phyloP scores from a whole-genome alignment of 768 basidiomycete genomes.

The Pisolithus marmoratus region DNA sequence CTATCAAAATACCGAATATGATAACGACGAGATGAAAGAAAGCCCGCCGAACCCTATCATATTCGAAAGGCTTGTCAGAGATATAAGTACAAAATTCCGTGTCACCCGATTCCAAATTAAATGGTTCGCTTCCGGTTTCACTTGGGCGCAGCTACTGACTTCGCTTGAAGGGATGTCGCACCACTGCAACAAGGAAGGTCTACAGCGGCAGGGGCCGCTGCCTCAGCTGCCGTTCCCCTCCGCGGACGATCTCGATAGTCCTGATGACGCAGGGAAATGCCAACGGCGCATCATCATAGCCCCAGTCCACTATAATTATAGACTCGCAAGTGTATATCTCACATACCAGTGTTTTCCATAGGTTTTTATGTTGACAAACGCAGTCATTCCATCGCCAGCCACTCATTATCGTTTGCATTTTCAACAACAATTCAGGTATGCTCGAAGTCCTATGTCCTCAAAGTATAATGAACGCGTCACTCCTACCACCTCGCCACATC shows the following conservation, averaged over 20 bases:
- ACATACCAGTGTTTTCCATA: not conserved
- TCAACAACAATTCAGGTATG: too few species aligned
- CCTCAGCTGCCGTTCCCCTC: constrained; percentile 71
- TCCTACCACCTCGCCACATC: too few species aligned
- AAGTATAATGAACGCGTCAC: too few species aligned
- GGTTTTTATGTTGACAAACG: not conserved
- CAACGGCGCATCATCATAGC: constrained; percentile 20
- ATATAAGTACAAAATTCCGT: constrained; percentile 86
- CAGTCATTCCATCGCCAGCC: too few species aligned
- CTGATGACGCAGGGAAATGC: constrained; percentile 22
- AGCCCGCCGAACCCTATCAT: constrained; percentile 60
- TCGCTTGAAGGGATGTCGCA: constrained; percentile 51
- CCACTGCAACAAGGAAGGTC: constrained; percentile 41
- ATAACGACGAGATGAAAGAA: constrained; percentile 87
- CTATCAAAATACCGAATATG: constrained; percentile 99
- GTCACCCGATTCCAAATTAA: constrained; percentile 92
- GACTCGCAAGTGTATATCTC: not conserved
- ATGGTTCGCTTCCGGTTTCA: constrained; percentile 45
- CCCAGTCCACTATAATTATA: not conserved
- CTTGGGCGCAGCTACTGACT: constrained; percentile 4
- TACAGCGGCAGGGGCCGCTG: constrained; percentile 54
- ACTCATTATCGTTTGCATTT: too few species aligned
- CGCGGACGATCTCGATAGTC: constrained; percentile 56
- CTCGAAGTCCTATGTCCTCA: too few species aligned
- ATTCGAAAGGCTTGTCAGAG: constrained; percentile 78